Evolutionary conservation across 805 yeast genomes (phyloP), one percentile per base, ranked within the genome.

Genomic region (Hermanozyma aechmeae): DNA sequence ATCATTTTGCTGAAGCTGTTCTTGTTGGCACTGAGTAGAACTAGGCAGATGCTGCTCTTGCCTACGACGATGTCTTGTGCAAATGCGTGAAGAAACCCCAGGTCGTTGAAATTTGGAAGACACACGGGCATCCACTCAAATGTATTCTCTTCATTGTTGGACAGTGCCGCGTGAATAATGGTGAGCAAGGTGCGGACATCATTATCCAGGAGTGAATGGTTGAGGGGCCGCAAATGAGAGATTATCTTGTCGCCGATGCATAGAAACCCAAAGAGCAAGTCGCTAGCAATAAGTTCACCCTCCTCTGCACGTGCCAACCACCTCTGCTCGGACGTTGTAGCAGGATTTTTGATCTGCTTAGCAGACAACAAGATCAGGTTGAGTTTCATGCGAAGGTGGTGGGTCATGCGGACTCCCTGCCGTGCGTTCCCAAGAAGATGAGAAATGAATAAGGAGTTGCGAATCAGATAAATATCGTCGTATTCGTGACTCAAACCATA

Each of bases 81-180:
- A 20, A 20, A 84, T 9, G 85, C 76, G 46, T 92, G 82, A 5
- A 89, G 55, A 45, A 87, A 92, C 7, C 98, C 98, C 38, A 76
- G 76, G 2, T 84, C 59, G 47, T 92, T 89, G 60, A 89, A 89
- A 41, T 81, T 75, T 1, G 97, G 95, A 50, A 89, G 65, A 52
- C 98, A 89, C 1, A 89, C 65, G 0, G 98, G 98, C 9, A 83
- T 71, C 97, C 97, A 92, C 33, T 85, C 72, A 46, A 87, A 96
- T 40, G 81, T 81, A 32, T 63, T 47, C 40, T 69, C 37, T 43
- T 30, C 33, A 3, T 17, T 18, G 7, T 74, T 73, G 16, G 25
- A 27, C 23, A 23, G 31, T 23, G 36, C 31, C 43, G 72, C 73
- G n/a, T n/a, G n/a, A 2, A 89, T 71, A 56, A 85, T 71, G 12